Evolutionary conservation across 2,329 filamentous ascomycete species (phyloP), one percentile per base, ranked within the genome.

Genomic region (Zymoseptoria ardabiliae): DNA sequence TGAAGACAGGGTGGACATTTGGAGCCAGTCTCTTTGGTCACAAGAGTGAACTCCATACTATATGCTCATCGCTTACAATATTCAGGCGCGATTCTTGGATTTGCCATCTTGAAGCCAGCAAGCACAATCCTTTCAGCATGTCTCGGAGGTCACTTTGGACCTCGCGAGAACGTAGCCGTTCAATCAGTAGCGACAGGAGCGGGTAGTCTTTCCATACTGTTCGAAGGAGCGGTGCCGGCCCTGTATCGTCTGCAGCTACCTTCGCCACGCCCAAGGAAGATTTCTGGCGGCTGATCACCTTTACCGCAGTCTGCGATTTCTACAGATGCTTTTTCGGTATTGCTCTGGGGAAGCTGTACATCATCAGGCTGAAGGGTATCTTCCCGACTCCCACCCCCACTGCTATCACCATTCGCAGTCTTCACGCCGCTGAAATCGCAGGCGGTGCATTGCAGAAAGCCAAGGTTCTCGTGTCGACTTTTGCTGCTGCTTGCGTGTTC

Each of bases 241-340:
- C 77, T 85, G 73, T 85, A 85, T 71, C 79, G 82, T 30, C 73
- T 85, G 19, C 70, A 73, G 1, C 75, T 84, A 11, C 68, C 85
- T 55, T 75, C 73, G 7, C 75, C 77, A 75, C 77, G 45, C 82
- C 82, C 10, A 76, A 77, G 61, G 69, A 77, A 7, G 82, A 86
- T 66, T 85, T 85, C 64, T 79, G 78, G 60, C 76, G 81, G 50
- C 79, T 87, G 53, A 75, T 85, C 58, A 82, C 82, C 20, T 77
- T 87, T 63, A 85, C 83, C 0, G 75, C 84, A 41, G 81, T 85
- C 54, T 82, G 82, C 59, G 82, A 81, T 20, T 85, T 84, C 72
- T 86, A 85, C 70, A 84, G 85, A 13, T 78, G 86, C 60, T 85
- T 85, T 71, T 85, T 85, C 65, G 82, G 82, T 56, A 84, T 83